Evolutionary conservation across 768 basidiomycete species (phyloP).

Genomic region (Coprinellus micaceus): DNA sequence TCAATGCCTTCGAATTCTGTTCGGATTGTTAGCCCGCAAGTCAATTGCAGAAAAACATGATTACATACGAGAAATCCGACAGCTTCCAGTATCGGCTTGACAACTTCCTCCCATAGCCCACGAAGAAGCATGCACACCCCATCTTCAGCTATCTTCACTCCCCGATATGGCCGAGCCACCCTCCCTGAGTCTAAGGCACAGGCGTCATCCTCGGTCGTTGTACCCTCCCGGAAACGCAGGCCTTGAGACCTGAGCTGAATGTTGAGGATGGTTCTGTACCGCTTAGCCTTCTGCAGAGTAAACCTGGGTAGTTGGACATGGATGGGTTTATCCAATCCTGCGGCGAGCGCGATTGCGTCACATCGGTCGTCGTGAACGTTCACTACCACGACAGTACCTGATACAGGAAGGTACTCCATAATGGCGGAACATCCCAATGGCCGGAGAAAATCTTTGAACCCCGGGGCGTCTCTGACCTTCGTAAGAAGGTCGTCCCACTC

Average conservation of each 20-base stretch:
- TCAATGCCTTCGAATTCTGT: not conserved
- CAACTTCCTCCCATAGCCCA: not conserved
- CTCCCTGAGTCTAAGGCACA: not conserved
- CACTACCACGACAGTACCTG: constrained; percentile 19
- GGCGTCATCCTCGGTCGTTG: too few species aligned
- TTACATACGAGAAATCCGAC: constrained; percentile 4
- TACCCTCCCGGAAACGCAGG: not conserved
- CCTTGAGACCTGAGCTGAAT: not conserved
- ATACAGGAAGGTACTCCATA: constrained; percentile 7
- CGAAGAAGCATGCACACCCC: not conserved
- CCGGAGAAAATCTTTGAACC: constrained; percentile 20
- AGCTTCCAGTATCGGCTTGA: constrained; percentile 7
- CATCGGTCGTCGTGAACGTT: constrained; percentile 17
- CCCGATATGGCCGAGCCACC: not conserved
- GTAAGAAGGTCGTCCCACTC: constrained; percentile 16
- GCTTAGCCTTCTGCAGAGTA: not conserved
- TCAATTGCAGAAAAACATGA: not conserved
- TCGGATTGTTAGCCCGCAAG: not conserved
- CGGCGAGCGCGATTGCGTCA: constrained; percentile 18
- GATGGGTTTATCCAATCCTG: constrained; percentile 2
- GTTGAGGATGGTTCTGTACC: not conserved
- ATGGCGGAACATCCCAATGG: constrained; percentile 9
- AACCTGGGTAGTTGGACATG: constrained; percentile 10
- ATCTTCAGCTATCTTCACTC: not conserved
- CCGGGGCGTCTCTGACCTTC: constrained; percentile 11